Percentiles rank a stretch among this genome's conserved stretches.
Conservation (phyloP, 2,329 filamentous ascomycete species). For the Calonectria hawksworthii region DNA sequence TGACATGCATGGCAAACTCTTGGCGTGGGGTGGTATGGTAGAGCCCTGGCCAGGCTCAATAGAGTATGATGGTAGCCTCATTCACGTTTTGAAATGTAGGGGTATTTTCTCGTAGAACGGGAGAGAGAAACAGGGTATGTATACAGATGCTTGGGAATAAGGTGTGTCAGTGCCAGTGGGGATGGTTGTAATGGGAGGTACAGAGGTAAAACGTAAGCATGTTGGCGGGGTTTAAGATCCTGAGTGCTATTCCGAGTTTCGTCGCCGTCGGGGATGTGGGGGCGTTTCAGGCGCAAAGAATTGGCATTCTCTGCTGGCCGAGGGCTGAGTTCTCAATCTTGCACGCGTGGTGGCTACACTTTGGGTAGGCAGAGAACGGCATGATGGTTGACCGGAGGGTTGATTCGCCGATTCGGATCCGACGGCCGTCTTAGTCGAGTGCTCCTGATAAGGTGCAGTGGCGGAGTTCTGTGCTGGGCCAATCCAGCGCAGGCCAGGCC, state of each 20-base stretch:
- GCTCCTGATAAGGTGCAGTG: background rate
- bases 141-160: background rate
- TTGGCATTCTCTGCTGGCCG: background rate
- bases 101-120: background rate
- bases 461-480: conserved; percentile 4
- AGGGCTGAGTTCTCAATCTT: background rate
- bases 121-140: background rate
- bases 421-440: background rate
- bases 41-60: background rate
- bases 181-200: background rate
- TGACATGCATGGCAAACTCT: conserved; percentile 4
- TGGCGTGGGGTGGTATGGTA: background rate
- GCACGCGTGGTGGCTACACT: background rate
- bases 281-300: background rate
- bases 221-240: background rate
- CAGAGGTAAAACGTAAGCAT: background rate
- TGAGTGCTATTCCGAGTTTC: background rate
- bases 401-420: conserved; percentile 7
- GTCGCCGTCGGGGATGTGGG: background rate
- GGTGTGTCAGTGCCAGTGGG: background rate
- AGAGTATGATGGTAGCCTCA: background rate
- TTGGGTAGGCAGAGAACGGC: background rate
- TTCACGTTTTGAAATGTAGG: background rate
- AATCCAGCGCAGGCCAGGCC: background rate
- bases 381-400: background rate